Base-by-base conservation (phyloP, 2,329 filamentous ascomycete species). In the Huntiella decipiens region DNA sequence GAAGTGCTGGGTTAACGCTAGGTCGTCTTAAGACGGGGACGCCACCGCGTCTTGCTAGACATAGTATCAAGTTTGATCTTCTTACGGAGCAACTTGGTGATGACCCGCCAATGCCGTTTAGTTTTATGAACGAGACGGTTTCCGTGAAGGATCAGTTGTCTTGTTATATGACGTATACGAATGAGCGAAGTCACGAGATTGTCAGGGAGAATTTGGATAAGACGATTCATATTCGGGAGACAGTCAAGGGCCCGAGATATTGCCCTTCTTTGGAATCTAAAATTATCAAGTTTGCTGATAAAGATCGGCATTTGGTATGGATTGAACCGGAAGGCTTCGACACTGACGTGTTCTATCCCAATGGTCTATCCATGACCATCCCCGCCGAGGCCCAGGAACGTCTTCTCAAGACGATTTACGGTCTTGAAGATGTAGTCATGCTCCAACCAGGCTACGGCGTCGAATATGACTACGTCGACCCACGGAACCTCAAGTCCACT, bases 391-490 rank as follows among this genome's bases (percentile, higher is more conserved):
- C 82, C 0, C 91, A 98, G 59, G 79, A 83, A 54, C 73, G 79
- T 44, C 76, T 92, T 57, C 67, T 98, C n/a, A 80, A 77, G 47
- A 93, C 85, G 0, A 81, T 98, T 45, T 71, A 65, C n/a, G 91
- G 91, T 0, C 70, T 98, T 1, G 88, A 96, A 57, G 76, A 87
- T 49, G 86, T 86, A 4, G 77, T 69, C 19, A 95, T 98, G 87
- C 72, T 93, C 5, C 88, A 96, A 56, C 81, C 88, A 1, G 91
- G 88, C 6, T 98, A 98, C 56, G 91, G 91, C 5, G 91, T 98
- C 1, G 91, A 98, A 60, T 98, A 98, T 61, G 91, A 96, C 64
- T 98, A 98, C 60, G 84, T 98, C 13, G 91, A 98, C 57, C 91
- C 91, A 13, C 79, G 91, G 44, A 81, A 82, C 54, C 69, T 98